A percentile compares a stretch with the other conserved stretches of the same genome.
Conservation (phyloP, 1,284 basidiomycete species). For the Apiotrichum domesticum region DNA sequence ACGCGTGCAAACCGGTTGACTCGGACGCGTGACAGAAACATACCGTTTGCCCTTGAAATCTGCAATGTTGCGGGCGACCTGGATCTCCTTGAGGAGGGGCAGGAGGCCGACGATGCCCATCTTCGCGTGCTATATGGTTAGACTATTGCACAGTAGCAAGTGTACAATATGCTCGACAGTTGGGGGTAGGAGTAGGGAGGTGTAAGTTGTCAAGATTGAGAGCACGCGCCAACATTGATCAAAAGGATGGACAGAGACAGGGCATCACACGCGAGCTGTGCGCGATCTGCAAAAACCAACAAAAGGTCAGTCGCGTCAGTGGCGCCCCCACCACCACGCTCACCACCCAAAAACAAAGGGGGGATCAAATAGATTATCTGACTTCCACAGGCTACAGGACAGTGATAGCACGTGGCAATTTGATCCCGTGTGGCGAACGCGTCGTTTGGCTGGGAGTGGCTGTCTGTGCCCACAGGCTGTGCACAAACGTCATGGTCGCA, state of each 20-base stretch:
- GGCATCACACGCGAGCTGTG: too few relatives aligned
- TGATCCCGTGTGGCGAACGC: not conserved
- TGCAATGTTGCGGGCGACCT: conserved; percentile 67
- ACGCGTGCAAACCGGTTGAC: not conserved
- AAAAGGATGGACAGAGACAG: too few relatives aligned
- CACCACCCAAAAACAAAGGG: not conserved
- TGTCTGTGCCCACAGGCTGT: too few relatives aligned
- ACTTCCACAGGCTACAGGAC: too few relatives aligned
- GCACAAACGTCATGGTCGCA: not conserved
- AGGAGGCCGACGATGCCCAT: conserved; percentile 96
- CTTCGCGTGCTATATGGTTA: too few relatives aligned
- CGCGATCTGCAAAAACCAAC: not conserved
- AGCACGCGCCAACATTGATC: too few relatives aligned
- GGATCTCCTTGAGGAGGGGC: conserved; percentile 85
- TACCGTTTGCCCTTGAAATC: conserved; percentile 72
- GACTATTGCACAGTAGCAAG: too few relatives aligned
- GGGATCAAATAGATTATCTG: too few relatives aligned
- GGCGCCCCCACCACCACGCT: too few relatives aligned
- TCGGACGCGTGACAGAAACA: conserved; percentile 4
- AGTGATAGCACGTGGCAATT: not conserved
- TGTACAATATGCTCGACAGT: too few relatives aligned
- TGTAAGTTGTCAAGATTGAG: not conserved
- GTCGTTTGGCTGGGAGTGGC: not conserved
- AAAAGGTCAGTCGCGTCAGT: conserved; percentile 16
- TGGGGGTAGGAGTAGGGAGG: not conserved